Base-by-base conservation (phyloP, 1,139 yeast genomes). In the Candida sanyaensis region DNA sequence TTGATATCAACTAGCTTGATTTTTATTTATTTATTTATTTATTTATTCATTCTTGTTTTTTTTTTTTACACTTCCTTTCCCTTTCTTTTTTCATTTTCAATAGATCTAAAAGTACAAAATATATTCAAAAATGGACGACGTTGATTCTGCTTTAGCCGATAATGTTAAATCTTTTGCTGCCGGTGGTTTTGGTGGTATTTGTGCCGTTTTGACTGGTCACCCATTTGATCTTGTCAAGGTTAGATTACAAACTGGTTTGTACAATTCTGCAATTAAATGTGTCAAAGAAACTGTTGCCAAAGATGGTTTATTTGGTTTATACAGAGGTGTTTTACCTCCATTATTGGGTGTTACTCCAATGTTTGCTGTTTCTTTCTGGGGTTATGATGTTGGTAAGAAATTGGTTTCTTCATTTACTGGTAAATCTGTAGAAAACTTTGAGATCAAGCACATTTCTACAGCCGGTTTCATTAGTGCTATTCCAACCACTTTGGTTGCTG, bases 311-410 rank as follows among this genome's bases (percentile, higher is more conserved):
- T 62, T 75, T 10, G 97, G 97, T 1, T 80, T 93, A 54, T 93
- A 89, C 68, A 72, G 93, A 59, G 96, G 96, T 50, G 96, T 89
- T 28, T 76, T 85, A 32, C 96, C 96, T 9, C 99, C 99, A 5
- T 73, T 93, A 45, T 67, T 88, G 28, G 99, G 99, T 30, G 98
- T 93, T 28, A 93, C 98, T 0, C 99, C 99, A 37, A 93, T 93
- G 90, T 93, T 93, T 74, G 98, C 98, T 9, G 95, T 93, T 31
- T 88, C 96, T 2, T 93, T 93, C 75, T 92, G 98, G 98, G 98
- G 98, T 63, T 93, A 93, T 69, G 98, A 91, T 62, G 76, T 90
- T 48, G 98, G 98, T 53, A 91, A 91, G 70, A 81, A 83, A 54
- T 51, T 92, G 9, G 96, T 92, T 4, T 57, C 77, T 1, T 58